Base-by-base conservation (phyloP, 2,329 filamentous ascomycete species). In the Cercospora beticola region DNA sequence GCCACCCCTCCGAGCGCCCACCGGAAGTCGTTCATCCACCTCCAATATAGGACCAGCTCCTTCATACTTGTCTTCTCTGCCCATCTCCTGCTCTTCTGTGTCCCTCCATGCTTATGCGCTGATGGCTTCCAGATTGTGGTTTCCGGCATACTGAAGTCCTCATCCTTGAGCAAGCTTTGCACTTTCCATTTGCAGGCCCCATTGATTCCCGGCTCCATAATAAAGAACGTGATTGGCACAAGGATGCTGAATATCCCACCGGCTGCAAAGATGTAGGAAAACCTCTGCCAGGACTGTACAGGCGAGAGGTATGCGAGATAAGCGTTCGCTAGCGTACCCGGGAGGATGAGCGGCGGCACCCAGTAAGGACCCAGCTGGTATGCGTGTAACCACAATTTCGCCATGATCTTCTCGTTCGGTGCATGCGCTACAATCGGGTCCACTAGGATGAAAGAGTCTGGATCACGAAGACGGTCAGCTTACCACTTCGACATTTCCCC, bases 141-240 rank as follows among this genome's bases (percentile, higher is more conserved):
- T 12, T 76, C 72, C 14, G 52, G 65, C 73, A 76, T 67, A 12
- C 36, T 67, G 65, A 74, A 72, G 2, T 68, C 69, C 59, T 76
- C 75, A n/a, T 75, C 72, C 46, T 72, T 74, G 64, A 80, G 65
- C 49, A 81, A 60, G 59, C 71, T 69, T 64, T 80, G 76, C 5
- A 76, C 78, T 67, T 80, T 81, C 79, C 79, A 81, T 65, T 81
- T 81, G 16, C 69, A 74, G 1, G 79, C 78, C 5, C 79, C 79
- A 58, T 82, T 81, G 54, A 81, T 76, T 1, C 74, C 76, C 5
- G 79, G 79, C 70, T 81, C 80, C 75, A 81, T 81, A 67, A 78
- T 78, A 30, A 80, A 71, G 59, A 79, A 76, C 0, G 79, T 81
- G 30, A 79, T 78, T 0, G 78, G 79, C 18, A 78, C 69, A n/a